Conservation (phyloP, 345 rosid species). For the Murraya paniculata region DNA sequence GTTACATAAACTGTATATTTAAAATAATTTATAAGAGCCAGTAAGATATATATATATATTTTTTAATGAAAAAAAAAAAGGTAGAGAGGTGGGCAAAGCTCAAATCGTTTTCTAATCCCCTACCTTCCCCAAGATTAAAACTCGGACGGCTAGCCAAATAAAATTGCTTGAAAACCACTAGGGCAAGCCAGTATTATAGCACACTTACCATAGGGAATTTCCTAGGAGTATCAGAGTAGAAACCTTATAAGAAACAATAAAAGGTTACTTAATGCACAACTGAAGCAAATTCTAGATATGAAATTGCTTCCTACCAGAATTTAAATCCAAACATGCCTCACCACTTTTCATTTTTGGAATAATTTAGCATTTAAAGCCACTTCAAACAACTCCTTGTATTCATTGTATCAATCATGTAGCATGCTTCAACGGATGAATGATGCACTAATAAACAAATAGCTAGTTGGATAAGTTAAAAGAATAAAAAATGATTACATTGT, state of each 20-base stretch:
- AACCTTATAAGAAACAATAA: background rate
- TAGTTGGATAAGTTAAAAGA: background rate
- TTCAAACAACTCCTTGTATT: background rate
- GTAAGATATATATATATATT: too few relatives aligned
- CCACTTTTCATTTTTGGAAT: background rate
- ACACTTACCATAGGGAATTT: background rate
- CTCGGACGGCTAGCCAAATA: too few relatives aligned
- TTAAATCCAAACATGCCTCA: background rate
- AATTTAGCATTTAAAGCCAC: background rate
- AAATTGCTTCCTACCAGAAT: background rate
- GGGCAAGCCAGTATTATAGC: background rate
- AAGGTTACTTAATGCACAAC: background rate
- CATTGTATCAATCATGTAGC: background rate
- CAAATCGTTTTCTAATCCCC: too few relatives aligned
- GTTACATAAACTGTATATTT: too few relatives aligned
- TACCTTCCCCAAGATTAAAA: too few relatives aligned
- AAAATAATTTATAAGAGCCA: too few relatives aligned
- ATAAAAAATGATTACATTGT: background rate
- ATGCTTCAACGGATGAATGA: background rate
- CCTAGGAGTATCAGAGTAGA: background rate
- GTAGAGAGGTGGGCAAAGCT: too few relatives aligned
- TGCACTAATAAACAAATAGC: background rate
- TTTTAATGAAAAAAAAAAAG: too few relatives aligned
- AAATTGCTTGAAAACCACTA: too few relatives aligned
- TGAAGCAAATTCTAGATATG: background rate